Evolutionary conservation across 345 rosid species (phyloP), one percentile per base, ranked within the genome.

Genomic region (Fremontodendron californicum): DNA sequence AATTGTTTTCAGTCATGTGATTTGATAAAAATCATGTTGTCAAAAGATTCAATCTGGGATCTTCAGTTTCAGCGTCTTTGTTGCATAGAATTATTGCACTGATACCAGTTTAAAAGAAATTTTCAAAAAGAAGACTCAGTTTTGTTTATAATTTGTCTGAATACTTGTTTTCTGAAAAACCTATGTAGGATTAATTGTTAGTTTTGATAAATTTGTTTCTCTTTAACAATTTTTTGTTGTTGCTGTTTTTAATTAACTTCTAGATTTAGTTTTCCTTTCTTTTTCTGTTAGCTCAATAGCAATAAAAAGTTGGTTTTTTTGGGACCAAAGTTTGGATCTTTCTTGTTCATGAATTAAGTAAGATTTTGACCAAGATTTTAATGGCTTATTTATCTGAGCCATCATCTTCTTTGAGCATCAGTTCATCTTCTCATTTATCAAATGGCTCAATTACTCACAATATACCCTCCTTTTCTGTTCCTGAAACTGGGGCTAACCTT

Each of bases 381-480:
- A 94, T 94, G 98, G 90, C 92, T 63, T 81, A 80, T 82, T 82
- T 85, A 4, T 82, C 83, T 9, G 98, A 95, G 85, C 93, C 89
- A 76, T 92, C 98, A 0, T 90, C 97, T 37, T 89, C 94, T 77
- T 80, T 90, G 86, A 95, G 96, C 81, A 91, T 89, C 71, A 85
- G 89, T 74, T 90, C 97, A 61, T 84, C 96, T 78, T 87, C 91
- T 49, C 83, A 87, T 6, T 23, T 86, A 39, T 87, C 98, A 33
- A 70, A 89, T 78, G 81, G 87, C 55, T 78, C 89, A 12, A 72
- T 83, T 57, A 80, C 82, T 79, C 88, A 70, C 74, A 81, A 82
- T 57, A 76, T 75, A 25, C 81, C 88, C 58, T 29, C 82, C 57
- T 71, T 86, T 58, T 71, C 74, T 11, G 76, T 21, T 71, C 40